Evolutionary conservation across 1,139 yeast genomes (phyloP), one percentile per base, ranked within the genome.

Genomic region (Williopsis jadinii): DNA sequence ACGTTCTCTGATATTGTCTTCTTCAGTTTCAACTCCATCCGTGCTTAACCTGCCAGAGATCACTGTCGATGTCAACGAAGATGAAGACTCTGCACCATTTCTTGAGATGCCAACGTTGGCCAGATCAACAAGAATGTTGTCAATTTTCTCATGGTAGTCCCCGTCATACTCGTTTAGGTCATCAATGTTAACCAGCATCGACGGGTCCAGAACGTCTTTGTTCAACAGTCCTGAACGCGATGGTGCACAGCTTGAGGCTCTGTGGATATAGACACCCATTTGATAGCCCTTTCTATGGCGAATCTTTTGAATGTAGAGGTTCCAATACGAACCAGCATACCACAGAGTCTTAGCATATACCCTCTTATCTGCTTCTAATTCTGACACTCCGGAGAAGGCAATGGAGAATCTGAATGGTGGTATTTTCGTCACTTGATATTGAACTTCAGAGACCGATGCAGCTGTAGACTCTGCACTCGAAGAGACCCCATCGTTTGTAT

Each of bases 311-410:
- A 73, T 60, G 51, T 75, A 75, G 11, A 75, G 55, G 48, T 71
- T 73, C 80, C 80, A 75, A 50, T 68, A 71, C 11, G 78, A 72
- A 0, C 80, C 80, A 10, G 77, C 77, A 48, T 73, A 74, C 77
- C 79, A 74, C 35, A 71, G 61, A 0, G 75, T 68, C 41, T 69
- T 66, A 9, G 75, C 70, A 49, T 73, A 74, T 1, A 71, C 70
- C 35, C 78, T 58, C 47, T 66, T 67, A 14, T 66, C 74, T 3
- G 68, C 64, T 15, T 62, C 58, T n/a, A 74, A 56, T 12, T 64
- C 63, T 3, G 70, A 63, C 3, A 73, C 67, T 40, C 71, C 67
- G 11, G 68, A 62, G 55, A 75, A 74, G 10, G 74, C 71, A 37
- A 74, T 67, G 0, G 78, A 67, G 50, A 74, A 73, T 41, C 80